Evolutionary conservation across 106 monocot genomes (phyloP), one percentile per base, ranked within the genome.

Genomic region (Phalaenopsis aphrodite): DNA sequence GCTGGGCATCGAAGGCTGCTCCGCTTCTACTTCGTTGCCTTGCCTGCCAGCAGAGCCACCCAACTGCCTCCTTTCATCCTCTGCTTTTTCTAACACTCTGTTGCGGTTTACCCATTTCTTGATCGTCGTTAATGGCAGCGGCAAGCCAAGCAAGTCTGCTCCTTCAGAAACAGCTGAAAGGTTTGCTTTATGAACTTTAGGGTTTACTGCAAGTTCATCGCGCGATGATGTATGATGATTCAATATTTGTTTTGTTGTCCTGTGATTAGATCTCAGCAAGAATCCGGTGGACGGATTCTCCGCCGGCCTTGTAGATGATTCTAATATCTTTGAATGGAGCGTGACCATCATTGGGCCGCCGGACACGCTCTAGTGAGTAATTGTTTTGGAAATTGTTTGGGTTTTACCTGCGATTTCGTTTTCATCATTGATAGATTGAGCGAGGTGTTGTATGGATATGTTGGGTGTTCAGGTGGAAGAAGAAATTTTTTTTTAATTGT

Each of bases 271-370:
- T 90, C 90, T 93, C 15, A 80, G 73, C 18, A 90, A 82, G 83
- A 78, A 90, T 72, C 93, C 93, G 18, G 90, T 93, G 75, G 90
- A 90, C 56, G 93, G 93, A 2, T 93, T 93, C 85, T 93, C 93
- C 16, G 93, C 93, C 45, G 90, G 93, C 21, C 78, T 93, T 30
- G 90, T 90, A 16, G 88, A 87, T 52, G 93, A 93, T 67, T 83
- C 77, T 85, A 90, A 93, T 76, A 79, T 93, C 45, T 93, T 93
- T 74, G 90, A 90, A 82, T 93, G 93, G 93, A 85, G 80, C 82
- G 93, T 93, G 46, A 93, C 93, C 11, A 88, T 93, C 79, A 93
- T 93, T 76, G 93, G 90, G 5, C 93, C 93, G 11, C 90, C 93
- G 5, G 93, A 93, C 65, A 93, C 93, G 36, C 86, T 93, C 2